Base-by-base conservation (phyloP, 1,284 basidiomycete genomes). In the Exsudoporus floridanus region DNA sequence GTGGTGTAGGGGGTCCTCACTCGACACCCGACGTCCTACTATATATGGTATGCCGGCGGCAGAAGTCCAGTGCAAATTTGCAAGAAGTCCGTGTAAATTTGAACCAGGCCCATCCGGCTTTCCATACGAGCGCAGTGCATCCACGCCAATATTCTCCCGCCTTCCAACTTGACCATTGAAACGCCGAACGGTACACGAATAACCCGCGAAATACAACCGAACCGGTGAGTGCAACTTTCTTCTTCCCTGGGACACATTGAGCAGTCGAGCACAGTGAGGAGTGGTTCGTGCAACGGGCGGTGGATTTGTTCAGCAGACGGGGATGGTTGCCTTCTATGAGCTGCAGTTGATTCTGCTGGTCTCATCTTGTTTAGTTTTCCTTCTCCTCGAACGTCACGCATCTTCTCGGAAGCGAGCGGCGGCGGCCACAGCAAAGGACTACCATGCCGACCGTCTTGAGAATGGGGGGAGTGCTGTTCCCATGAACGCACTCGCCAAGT, bases 311-410 rank as follows among this genome's bases (percentile, higher is more conserved):
- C 49, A 28, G 14, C 31, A 7, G 34, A 44, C 23, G 23, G 47
- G 21, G 30, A 73, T 71, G 60, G 35, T 59, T 21, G 54, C 52
- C 30, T 84, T 84, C 70, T 85, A 84, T 61, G 78, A 83, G 60
- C 61, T 67, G 16, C 80, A 84, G 61, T 71, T 84, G 33, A 62
- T 74, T 38, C 57, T 73, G n/a, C 73, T 85, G 25, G 63, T 73
- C 13, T 53, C 64, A 8, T 65, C 79, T 45, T 84, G 81, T 56
- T 43, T 74, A 34, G 42, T 77, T 42, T 73, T 77, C 31, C 66
- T 83, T 10, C 51, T 79, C 18, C 51, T 79, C 16, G 82, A 86
- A 53, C 74, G 73, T 34, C 70, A 77, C 51, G 59, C 75, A 19
- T 72, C 76, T 7, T 57, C 59, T 38, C 57, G 65, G 65, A 56